Conservation (phyloP, 1,284 basidiomycete genomes). For the Uromyces viciae-fabae region DNA sequence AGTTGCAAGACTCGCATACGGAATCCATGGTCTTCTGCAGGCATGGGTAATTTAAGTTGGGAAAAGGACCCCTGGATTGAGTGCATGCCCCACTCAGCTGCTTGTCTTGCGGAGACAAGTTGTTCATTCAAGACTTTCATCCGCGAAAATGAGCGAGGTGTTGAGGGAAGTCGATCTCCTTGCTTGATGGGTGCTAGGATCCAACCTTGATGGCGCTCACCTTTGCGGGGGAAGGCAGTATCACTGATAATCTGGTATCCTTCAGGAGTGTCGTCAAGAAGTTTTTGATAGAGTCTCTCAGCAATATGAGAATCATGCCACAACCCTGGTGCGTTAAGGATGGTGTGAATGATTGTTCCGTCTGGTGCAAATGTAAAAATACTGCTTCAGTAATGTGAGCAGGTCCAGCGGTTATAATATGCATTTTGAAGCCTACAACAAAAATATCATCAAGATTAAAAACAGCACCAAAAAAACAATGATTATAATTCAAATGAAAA, state of each 20-base stretch:
- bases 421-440: neutral
- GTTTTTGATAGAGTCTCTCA: conserved; percentile 55
- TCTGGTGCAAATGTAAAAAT: neutral
- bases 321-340: conserved; percentile 59
- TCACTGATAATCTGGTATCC: conserved; percentile 59
- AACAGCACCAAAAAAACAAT: no score
- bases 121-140: conserved; percentile 53
- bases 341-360: conserved; percentile 53
- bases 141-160: conserved; percentile 49
- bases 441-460: no score
- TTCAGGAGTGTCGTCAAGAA: conserved; percentile 54
- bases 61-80: conserved; percentile 51
- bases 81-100: conserved; percentile 61
- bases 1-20: conserved; percentile 54
- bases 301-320: conserved; percentile 60
- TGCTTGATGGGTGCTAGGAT: conserved; percentile 59
- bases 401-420: neutral
- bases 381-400: neutral
- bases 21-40: conserved; percentile 51
- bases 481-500: no score
- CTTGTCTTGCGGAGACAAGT: conserved; percentile 57
- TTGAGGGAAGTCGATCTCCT: conserved; percentile 52
- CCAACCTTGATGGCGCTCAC: conserved; percentile 51
- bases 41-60: conserved; percentile 56
- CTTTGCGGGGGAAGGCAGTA: conserved; percentile 58